Base-by-base conservation (phyloP, 441 rosid species). In the Eruca vesicaria region DNA sequence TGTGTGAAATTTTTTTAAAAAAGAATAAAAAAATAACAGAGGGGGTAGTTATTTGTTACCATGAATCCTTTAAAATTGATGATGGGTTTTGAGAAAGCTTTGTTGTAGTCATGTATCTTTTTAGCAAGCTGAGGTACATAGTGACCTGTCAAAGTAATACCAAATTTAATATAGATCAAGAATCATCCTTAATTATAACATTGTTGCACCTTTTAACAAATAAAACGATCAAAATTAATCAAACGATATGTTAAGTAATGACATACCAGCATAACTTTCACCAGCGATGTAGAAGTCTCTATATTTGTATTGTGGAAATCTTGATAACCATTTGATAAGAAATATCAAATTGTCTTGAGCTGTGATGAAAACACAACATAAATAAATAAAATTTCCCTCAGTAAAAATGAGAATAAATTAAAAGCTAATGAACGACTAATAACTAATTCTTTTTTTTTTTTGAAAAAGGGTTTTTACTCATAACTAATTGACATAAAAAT, bases 51-150 rank as follows among this genome's bases (percentile, higher is more conserved):
- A 21, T 3, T 14, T 28, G 32, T 28, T 82, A 94, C 98, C 63
- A 92, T 81, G 88, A 92, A 88, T 67, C 98, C 98, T 86, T 88
- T 90, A 64, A 92, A 86, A 79, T 89, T 92, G 68, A 94, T 82
- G 76, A 86, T 62, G 7, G 90, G 91, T 12, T 69, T 79, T 9
- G 85, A 62, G 69, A 74, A 66, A 9, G 52, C 87, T 72, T 84
- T 85, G 63, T 90, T 92, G 69, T 92, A 82, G 29, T 88, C 91
- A 66, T 79, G 70, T 36, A 94, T 84, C 79, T 82, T 86, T 87
- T 86, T 94, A 0, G 96, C 97, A 66, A 94, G 77, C 79, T 94
- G 98, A 4, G 97, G 98, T 81, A 92, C 90, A 73, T 92, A 94
- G 68, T 94, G 98, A 60, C 98, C 97, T 93, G 52, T 15, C 18